Evolutionary conservation across 2,329 filamentous ascomycete genomes (phyloP).

Genomic region (Elsinoe batatas): DNA sequence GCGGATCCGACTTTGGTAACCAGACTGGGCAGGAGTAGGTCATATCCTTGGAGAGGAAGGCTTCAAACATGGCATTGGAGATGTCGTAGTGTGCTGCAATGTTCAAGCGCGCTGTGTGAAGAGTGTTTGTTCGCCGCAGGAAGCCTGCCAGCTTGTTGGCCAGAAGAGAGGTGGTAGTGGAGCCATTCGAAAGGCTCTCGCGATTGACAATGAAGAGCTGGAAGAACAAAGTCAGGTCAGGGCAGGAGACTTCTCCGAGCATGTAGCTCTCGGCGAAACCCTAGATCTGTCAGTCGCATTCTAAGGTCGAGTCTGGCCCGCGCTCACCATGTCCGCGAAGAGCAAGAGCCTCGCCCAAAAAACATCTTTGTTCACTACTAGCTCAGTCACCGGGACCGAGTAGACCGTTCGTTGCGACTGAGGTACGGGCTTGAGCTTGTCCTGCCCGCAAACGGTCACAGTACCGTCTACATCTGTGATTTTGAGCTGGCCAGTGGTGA

Average conservation of each 20-base stretch:
- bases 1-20: conserved; percentile 36
- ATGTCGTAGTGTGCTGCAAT: conserved; percentile 67
- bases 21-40: conserved; percentile 65
- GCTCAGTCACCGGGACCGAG: conserved; percentile 40
- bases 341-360: conserved; percentile 62
- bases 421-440: conserved; percentile 16
- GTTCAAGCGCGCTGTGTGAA: conserved; percentile 51
- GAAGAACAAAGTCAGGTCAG: conserved; percentile 59
- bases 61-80: conserved; percentile 65
- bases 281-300: conserved; percentile 6
- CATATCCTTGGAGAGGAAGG: conserved; percentile 66
- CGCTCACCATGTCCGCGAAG: conserved; percentile 58
- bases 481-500: conserved; percentile 38
- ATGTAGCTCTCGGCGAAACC: conserved; percentile 66
- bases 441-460: conserved; percentile 33
- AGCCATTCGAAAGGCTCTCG: conserved; percentile 53
- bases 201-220: conserved; percentile 63
- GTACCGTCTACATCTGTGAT: conserved; percentile 36
- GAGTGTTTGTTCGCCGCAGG: conserved; percentile 37
- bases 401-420: conserved; percentile 30
- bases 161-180: conserved; percentile 51
- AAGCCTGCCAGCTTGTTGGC: conserved; percentile 49
- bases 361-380: conserved; percentile 53
- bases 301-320: background rate
- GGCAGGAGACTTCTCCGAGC: conserved; percentile 59